Base-by-base conservation (phyloP, 352 stramenopile species). In the Aphanomyces cochlioides region DNA sequence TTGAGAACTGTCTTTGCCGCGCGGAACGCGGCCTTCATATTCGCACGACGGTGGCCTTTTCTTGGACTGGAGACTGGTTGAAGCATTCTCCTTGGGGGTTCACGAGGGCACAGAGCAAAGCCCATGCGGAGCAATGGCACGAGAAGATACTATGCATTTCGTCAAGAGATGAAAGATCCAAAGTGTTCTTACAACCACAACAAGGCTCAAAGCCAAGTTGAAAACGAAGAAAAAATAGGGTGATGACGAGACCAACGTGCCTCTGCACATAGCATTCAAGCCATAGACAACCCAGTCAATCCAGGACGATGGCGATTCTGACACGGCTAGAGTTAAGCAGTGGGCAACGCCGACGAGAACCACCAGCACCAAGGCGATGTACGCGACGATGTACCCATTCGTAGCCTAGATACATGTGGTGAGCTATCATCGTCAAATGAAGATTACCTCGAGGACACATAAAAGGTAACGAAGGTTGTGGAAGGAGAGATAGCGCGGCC, bases 391-490 rank as follows among this genome's bases (percentile, higher is more conserved):
- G 2, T 28, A 41, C 8, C 38, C 59, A 41, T 13, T 15, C 19
- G 59, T 56, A 13, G 59, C 59, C 59, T 67, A 37, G 19, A 53
- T 8, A 3, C 21, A 17, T 21, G 21, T 45, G 28, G 28, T 28
- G 43, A n/a, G 43, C 17, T n/a, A 50, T 50, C 10, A 50, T 12
- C 17, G 43, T n/a, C 43, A n/a, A 50, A 36, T 57, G 38, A n/a
- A 34, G 10, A 19, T n/a, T 67, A 67, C 59, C 7, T 67, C 59
- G 28, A 67, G 59, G 40, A 67, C 59, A 41, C 59, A 67, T 21
- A 67, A 45, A n/a, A 67, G 59, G 59, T 67, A 67, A 1, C 59
- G 59, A 7, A 67, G 43, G 39, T 67, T 54, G 39, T 67, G 41
- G 0, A 56, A 67, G 40, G 59, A 48, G 41, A 54, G 38, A 37